These are phyloP conservation scores for Pseudogymnoascus sp. DNA, from an alignment of 2,329 filamentous ascomycete species.

Conservation along the genomic window DNA sequence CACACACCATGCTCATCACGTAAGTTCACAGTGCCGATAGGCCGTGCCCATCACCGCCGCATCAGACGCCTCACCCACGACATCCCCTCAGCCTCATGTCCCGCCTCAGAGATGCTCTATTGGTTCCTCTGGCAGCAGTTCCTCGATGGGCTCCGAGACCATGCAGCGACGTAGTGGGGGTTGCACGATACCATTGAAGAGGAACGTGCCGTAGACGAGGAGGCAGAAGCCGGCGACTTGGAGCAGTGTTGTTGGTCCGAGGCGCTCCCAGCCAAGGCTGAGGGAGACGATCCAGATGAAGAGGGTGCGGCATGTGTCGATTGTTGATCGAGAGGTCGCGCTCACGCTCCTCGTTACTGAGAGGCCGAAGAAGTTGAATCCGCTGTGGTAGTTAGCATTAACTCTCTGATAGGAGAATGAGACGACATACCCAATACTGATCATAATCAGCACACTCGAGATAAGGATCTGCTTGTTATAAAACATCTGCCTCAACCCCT, in stretches of 20 bases:
- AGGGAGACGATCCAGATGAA: conserved; percentile 98
- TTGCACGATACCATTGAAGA: conserved; percentile 91
- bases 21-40: neutral
- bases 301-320: conserved; percentile 93
- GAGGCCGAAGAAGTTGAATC: conserved; percentile 98
- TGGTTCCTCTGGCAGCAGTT: conserved; percentile 73
- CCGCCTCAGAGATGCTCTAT: conserved; percentile 57
- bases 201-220: conserved; percentile 91
- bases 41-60: neutral
- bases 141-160: conserved; percentile 48
- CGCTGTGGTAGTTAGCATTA: conserved; percentile 44
- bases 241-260: conserved; percentile 69
- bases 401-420: neutral
- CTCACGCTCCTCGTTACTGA: conserved; percentile 85
- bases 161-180: conserved; percentile 69
- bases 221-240: conserved; percentile 84
- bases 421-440: conserved; percentile 79
- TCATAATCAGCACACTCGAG: conserved; percentile 86
- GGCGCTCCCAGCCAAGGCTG: conserved; percentile 89
- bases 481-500: conserved; percentile 77
- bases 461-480: conserved; percentile 64
- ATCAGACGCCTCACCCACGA: neutral
- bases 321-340: conserved; percentile 88
- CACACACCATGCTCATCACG: neutral
- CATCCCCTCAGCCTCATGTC: neutral